Evolutionary conservation across 192 early-diverging fungal species (phyloP).

Genomic region (Lunasporangiospora selenospora): DNA sequence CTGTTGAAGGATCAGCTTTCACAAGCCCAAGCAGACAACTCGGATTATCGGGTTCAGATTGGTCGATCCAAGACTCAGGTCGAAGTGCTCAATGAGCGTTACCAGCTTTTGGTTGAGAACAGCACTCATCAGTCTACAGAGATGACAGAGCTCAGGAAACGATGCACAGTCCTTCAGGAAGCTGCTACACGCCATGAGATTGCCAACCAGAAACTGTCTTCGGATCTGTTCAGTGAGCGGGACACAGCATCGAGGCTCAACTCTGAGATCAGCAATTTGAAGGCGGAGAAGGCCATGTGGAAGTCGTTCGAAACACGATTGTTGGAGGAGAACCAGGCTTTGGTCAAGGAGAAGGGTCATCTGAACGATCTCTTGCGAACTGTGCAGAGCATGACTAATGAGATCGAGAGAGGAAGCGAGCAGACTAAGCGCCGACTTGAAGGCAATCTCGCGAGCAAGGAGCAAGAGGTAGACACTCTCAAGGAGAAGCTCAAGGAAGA

Average conservation of each 20-base stretch:
- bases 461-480: slow-evolving; percentile 51
- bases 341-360: slow-evolving; percentile 58
- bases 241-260: slow-evolving; percentile 53
- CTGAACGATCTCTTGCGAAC: slow-evolving; percentile 57
- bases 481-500: slow-evolving; percentile 57
- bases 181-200: slow-evolving; percentile 63
- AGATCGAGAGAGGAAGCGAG: slow-evolving; percentile 47
- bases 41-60: slow-evolving; percentile 67
- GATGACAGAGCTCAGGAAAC: slow-evolving; percentile 65
- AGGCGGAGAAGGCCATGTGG: slow-evolving; percentile 62
- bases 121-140: slow-evolving; percentile 64
- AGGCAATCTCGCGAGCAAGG: slow-evolving; percentile 44
- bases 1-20: slow-evolving; percentile 61
- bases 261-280: slow-evolving; percentile 57
- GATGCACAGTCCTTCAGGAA: slow-evolving; percentile 57
- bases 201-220: slow-evolving; percentile 61
- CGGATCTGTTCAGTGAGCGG: slow-evolving; percentile 57
- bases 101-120: slow-evolving; percentile 63
- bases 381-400: slow-evolving; percentile 62
- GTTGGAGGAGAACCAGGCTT: slow-evolving; percentile 55
- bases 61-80: slow-evolving; percentile 67
- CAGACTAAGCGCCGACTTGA: slow-evolving; percentile 51
- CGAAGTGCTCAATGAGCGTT: slow-evolving; percentile 64
- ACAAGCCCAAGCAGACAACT: slow-evolving; percentile 58
- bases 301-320: slow-evolving; percentile 58